Base-by-base conservation (phyloP, 345 rosid genomes). In the Sisymbrium altissimum region DNA sequence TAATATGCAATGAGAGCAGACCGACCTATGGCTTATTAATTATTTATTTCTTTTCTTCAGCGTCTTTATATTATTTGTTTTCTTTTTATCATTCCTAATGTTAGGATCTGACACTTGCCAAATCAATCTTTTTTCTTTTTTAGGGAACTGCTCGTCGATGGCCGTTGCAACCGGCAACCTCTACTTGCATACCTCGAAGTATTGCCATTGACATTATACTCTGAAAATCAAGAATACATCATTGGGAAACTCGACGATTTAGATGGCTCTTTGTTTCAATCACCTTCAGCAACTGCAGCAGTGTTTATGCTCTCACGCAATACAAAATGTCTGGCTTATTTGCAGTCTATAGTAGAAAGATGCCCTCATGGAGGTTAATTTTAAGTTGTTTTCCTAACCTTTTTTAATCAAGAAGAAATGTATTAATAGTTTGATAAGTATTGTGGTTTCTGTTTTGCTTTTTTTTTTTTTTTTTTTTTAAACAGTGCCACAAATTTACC, bases 231-330 rank as follows among this genome's bases (percentile, higher is more conserved):
- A 71, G 76, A 87, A 56, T 52, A 43, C 5, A 74, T 84, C 38
- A 9, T 30, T 12, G 41, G 29, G 41, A 58, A 40, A 54, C 72
- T 81, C 48, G 49, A 77, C 57, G 25, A 67, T 9, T 7, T 1
- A 1, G 83, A 84, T 52, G 91, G 95, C 17, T 85, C 89, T 1
- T 54, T 87, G 45, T 87, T 72, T 80, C 84, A 83, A 29, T 87
- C 87, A 13, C 94, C 95, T 5, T 82, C 95, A 3, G 86, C 95
- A 29, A 89, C 92, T 18, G 88, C 95, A 18, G 41, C 76, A 18
- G 89, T 85, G 0, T 87, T 79, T 70, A 82, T 89, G 82, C 79
- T 81, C 9, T 79, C 92, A 0, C 81, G 83, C 17, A 83, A 81
- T 32, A 27, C 33, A 8, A 56, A 62, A 2, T 79, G 82, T 69